These are phyloP conservation scores for Chytridiales sp. DNA, from an alignment of 371 early-diverging fungal species.

Conservation along the genomic window DNA sequence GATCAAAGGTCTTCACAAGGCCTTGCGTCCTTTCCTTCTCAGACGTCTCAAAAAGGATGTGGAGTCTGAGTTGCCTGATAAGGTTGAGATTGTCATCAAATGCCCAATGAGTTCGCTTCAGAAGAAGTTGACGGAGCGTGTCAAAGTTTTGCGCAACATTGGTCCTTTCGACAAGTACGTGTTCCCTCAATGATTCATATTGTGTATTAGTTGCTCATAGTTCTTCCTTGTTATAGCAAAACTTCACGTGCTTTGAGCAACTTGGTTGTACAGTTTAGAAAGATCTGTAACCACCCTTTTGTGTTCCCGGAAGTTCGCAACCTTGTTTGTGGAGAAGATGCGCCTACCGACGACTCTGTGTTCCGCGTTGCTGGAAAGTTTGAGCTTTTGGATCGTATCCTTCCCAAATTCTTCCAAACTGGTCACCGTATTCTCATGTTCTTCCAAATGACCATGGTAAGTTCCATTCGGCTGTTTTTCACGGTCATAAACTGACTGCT, in stretches of 20 bases:
- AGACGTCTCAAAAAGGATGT: slow-evolving; percentile 99
- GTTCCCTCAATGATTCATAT: background rate
- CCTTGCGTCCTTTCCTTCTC: slow-evolving; percentile 96
- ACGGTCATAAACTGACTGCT: background rate
- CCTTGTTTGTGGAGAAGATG: too few species aligned
- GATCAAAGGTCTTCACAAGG: slow-evolving; percentile 95
- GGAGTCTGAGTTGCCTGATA: slow-evolving; percentile 96
- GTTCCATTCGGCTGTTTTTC: background rate
- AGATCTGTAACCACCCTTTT: slow-evolving; percentile 99
- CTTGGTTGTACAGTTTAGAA: slow-evolving; percentile 98
- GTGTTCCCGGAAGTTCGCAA: slow-evolving; percentile 96
- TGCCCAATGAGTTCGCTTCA: slow-evolving; percentile 89
- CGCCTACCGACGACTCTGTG: slow-evolving; percentile 62
- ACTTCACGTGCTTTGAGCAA: slow-evolving; percentile 85
- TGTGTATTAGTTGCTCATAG: background rate
- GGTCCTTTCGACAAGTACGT: slow-evolving; percentile 63
- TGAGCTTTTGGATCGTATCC: slow-evolving; percentile 93
- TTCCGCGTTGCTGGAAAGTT: slow-evolving; percentile 95
- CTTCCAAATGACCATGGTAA: slow-evolving; percentile 97
- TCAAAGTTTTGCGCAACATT: slow-evolving; percentile 43
- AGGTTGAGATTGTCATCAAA: slow-evolving; percentile 96
- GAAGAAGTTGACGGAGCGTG: slow-evolving; percentile 58
- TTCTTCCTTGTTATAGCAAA: slow-evolving; percentile 4
- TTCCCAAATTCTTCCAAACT: slow-evolving; percentile 84
- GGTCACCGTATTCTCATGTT: slow-evolving; percentile 96